Percentiles rank a stretch among this genome's conserved stretches.
phyloP scores from a whole-genome alignment of 768 basidiomycete genomes.

The Naganishia friedmannii region DNA sequence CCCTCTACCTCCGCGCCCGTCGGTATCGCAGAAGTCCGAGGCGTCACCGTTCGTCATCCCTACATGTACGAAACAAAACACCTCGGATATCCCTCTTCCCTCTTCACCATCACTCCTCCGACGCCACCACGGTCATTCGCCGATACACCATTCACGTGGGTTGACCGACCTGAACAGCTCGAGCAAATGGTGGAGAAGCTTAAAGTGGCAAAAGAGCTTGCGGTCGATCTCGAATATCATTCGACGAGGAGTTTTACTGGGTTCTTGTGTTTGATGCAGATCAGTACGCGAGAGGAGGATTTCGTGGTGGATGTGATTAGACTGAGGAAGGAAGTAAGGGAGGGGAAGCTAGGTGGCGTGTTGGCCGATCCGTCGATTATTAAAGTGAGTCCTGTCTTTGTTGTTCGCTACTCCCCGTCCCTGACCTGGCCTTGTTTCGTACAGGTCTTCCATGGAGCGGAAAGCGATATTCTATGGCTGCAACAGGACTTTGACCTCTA shows the following conservation, averaged over 20 bases:
- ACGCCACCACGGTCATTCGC: constrained; percentile 61
- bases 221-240: constrained; percentile 93
- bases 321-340: constrained; percentile 65
- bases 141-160: constrained; percentile 67
- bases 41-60: constrained; percentile 57
- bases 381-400: constrained; percentile 55
- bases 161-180: constrained; percentile 62
- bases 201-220: constrained; percentile 69
- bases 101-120: constrained; percentile 61
- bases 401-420: background rate
- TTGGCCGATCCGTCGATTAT: constrained; percentile 79
- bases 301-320: constrained; percentile 80
- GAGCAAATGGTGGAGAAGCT: constrained; percentile 66
- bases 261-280: constrained; percentile 80
- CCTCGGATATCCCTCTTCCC: constrained; percentile 65
- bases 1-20: background rate
- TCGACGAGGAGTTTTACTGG: constrained; percentile 78
- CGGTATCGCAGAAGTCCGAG: constrained; percentile 19
- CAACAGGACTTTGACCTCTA: constrained; percentile 94
- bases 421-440: constrained; percentile 53
- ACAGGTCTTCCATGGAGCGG: constrained; percentile 75
- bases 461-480: constrained; percentile 90
- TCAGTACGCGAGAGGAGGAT: constrained; percentile 69
- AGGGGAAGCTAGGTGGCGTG: constrained; percentile 69
- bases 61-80: constrained; percentile 82